These are phyloP conservation scores for Pulveroboletus sp. DNA, from an alignment of 768 basidiomycete species.

Conservation along the genomic window DNA sequence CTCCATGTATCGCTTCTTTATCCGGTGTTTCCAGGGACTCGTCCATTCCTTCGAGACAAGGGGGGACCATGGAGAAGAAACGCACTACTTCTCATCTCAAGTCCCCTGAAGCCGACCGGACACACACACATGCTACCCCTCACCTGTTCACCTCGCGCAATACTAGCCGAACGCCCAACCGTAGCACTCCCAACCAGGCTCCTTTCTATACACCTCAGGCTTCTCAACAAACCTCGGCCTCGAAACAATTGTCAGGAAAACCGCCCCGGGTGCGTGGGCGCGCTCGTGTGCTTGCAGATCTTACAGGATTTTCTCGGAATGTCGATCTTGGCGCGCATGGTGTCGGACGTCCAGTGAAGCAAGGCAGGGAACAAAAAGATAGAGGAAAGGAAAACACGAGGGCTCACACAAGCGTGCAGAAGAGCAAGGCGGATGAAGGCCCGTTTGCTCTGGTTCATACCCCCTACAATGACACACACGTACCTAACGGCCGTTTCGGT, in stretches of 20 bases:
- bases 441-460: background rate
- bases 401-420: conserved; percentile 10
- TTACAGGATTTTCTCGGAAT: conserved; percentile 35
- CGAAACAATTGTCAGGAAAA: conserved; percentile 26
- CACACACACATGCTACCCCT: conserved; percentile 7
- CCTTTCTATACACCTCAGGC: conserved; percentile 15
- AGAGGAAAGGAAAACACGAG: conserved; percentile 20
- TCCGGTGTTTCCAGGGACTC: conserved; percentile 1
- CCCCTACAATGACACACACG: conserved; percentile 7
- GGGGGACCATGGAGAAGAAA: conserved; percentile 4
- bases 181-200: conserved; percentile 21
- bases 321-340: conserved; percentile 30
- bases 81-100: background rate
- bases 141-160: background rate
- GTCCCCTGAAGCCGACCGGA: conserved; percentile 5
- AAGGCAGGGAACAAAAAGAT: conserved; percentile 27
- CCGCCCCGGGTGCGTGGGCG: conserved; percentile 25
- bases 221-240: conserved; percentile 2
- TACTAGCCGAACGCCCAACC: conserved; percentile 6
- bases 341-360: conserved; percentile 17
- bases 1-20: conserved; percentile 8
- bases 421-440: conserved; percentile 28
- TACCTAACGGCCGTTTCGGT: background rate
- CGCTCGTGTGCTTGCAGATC: conserved; percentile 35
- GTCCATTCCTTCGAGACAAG: background rate